These are phyloP conservation scores for Colletotrichum cereale DNA, from an alignment of 2,329 filamentous ascomycete genomes.

Conservation along the genomic window DNA sequence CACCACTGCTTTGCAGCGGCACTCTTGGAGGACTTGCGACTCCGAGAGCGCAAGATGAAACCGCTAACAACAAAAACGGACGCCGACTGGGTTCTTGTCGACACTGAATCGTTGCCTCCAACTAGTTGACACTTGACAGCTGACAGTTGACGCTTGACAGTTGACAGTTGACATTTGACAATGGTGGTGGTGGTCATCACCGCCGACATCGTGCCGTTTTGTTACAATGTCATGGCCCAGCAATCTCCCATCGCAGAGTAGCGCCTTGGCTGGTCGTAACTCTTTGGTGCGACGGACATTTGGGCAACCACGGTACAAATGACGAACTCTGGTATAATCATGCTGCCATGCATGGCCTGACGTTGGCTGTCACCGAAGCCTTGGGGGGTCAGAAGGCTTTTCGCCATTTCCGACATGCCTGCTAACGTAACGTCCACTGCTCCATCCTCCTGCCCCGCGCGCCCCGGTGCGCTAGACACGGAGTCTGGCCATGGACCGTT, in stretches of 20 bases:
- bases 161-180: no score
- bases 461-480: conserved; percentile 8
- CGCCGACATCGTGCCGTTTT: background rate
- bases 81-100: background rate
- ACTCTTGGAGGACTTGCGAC: background rate
- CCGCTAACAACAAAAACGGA: background rate
- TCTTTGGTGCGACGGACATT: background rate
- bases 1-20: background rate
- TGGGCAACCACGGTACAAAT: background rate
- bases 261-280: conserved; percentile 12
- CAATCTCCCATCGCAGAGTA: background rate
- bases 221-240: conserved; percentile 12
- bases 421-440: background rate
- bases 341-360: conserved; percentile 12
- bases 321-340: background rate
- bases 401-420: background rate
- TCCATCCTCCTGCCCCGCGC: background rate
- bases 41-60: no score
- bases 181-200: background rate
- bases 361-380: conserved; percentile 18
- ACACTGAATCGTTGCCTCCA: background rate
- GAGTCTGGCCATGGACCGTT: background rate
- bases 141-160: no score
- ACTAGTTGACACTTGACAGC: no score
- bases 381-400: conserved; percentile 4